Evolutionary conservation across 1,284 basidiomycete species (phyloP), one percentile per base, ranked within the genome.

Genomic region (Cystobasidium slooffiae): DNA sequence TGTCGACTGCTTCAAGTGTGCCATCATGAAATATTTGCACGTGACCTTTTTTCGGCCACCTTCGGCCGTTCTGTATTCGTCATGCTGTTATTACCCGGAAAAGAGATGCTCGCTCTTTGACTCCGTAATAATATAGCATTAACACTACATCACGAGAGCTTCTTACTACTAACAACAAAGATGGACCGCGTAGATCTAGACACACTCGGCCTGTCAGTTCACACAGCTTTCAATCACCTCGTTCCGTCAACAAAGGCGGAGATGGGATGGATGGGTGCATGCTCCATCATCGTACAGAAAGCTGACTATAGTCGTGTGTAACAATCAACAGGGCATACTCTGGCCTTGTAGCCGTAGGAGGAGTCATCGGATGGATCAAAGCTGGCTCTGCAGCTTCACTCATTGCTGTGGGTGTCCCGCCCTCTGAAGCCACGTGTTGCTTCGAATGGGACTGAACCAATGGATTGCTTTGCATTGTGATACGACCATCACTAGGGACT

Each of bases 331-430:
- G 66, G n/a, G 66, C 66, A 22, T 68, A 68, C 44, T 56, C 66
- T 46, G 66, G 52, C 53, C 66, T 73, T 6, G 63, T 73, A 41
- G 70, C 70, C 2, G 39, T 66, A 9, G 70, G 70, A 43, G 70
- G 70, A n/a, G 43, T 73, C 31, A 47, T 73, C 20, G 70, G 70
- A 52, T 73, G n/a, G 22, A 37, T 73, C 22, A 73, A 59, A 62
- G 70, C 70, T 47, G 62, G 70, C 43, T 65, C 62, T 20, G 70
- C 63, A n/a, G 44, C 63, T 24, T 73, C 70, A n/a, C 44, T 73
- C 10, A 20, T 73, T 53, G 70, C 70, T 44, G 70, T 73, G 37
- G 16, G 70, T 55, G 31, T 16, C 24, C 44, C 22, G 37, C 9
- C 14, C 41, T 41, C 39, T 55, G 59, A 18, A 51, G 10, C 18